phyloP scores from a whole-genome alignment of 495 filamentous ascomycete genomes.

The Pseudevernia furfuracea region DNA sequence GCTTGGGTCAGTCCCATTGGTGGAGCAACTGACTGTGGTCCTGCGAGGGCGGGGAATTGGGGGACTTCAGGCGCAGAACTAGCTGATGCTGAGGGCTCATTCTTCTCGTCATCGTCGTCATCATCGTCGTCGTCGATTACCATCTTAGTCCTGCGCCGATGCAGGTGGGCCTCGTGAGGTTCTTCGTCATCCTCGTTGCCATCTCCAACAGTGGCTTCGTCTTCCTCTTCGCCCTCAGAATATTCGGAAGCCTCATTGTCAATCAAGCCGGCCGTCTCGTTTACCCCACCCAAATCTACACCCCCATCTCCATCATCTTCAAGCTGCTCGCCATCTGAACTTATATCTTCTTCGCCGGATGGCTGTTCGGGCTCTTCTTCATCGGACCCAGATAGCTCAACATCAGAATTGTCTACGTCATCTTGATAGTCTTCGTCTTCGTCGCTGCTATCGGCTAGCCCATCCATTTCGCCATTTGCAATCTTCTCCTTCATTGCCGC shows the following conservation, averaged over 20 bases:
- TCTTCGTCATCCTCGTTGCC: slow-evolving; percentile 39
- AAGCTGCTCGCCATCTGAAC: slow-evolving; percentile 35
- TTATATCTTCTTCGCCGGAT: slow-evolving; percentile 27
- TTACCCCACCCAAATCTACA: slow-evolving; percentile 32
- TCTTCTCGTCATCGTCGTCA: slow-evolving; percentile 31
- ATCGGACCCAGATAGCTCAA: slow-evolving; percentile 47
- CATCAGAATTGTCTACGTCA: slow-evolving; percentile 44
- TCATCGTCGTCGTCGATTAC: slow-evolving; percentile 49
- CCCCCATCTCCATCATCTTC: slow-evolving; percentile 43
- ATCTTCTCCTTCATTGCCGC: slow-evolving; percentile 55
- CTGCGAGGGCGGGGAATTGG: slow-evolving; percentile 2
- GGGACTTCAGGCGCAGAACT: slow-evolving; percentile 14
- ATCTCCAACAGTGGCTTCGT: slow-evolving; percentile 33
- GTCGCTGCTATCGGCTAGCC: slow-evolving; percentile 43
- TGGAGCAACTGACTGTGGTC: neutral
- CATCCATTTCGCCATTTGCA: slow-evolving; percentile 40
- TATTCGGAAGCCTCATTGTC: slow-evolving; percentile 29
- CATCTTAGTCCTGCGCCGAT: slow-evolving; percentile 36
- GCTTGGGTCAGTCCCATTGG: slow-evolving; percentile 81
- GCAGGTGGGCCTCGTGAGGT: slow-evolving; percentile 20
- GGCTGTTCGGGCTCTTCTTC: slow-evolving; percentile 29
- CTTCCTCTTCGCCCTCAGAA: slow-evolving; percentile 38
- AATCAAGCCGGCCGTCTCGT: slow-evolving; percentile 35
- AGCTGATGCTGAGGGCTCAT: slow-evolving; percentile 21
- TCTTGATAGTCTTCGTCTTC: slow-evolving; percentile 60